Evolutionary conservation across 2,329 filamentous ascomycete species (phyloP).

Genomic region (Biscogniauxia sp.): DNA sequence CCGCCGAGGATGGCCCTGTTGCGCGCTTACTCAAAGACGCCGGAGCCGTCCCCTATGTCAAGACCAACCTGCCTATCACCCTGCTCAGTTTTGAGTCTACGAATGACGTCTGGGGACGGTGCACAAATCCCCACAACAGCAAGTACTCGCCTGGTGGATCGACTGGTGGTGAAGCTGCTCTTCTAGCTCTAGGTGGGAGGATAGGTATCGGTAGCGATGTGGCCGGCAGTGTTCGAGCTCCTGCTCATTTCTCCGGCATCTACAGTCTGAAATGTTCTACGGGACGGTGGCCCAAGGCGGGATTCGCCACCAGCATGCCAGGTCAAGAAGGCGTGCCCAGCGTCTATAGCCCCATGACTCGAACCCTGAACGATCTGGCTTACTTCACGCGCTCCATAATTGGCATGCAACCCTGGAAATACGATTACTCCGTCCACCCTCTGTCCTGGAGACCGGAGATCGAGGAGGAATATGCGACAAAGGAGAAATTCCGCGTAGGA

Average conservation of each 20-base stretch:
- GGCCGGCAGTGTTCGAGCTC: conserved; percentile 81
- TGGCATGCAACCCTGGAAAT: conserved; percentile 82
- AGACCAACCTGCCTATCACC: conserved; percentile 86
- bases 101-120: conserved; percentile 76
- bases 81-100: conserved; percentile 82
- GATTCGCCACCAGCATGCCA: conserved; percentile 82
- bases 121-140: conserved; percentile 78
- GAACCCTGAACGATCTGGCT: conserved; percentile 75
- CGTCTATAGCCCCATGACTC: conserved; percentile 89
- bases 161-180: conserved; percentile 79
- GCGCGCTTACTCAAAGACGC: conserved; percentile 80
- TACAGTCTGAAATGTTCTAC: conserved; percentile 86
- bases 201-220: conserved; percentile 92
- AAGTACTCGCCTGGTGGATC: conserved; percentile 86
- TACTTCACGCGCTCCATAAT: conserved; percentile 83
- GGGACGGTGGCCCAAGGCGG: conserved; percentile 84
- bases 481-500: conserved; percentile 67
- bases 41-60: conserved; percentile 86
- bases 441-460: conserved; percentile 71
- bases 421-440: conserved; percentile 82
- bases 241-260: conserved; percentile 86
- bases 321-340: conserved; percentile 88
- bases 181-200: conserved; percentile 77
- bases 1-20: conserved; percentile 65
- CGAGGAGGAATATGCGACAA: conserved; percentile 57